Percentiles rank a stretch among this genome's conserved stretches.
These are phyloP conservation scores for Alternaria tenuissima DNA, from an alignment of 2,329 filamentous ascomycete species.

Conservation along the genomic window DNA sequence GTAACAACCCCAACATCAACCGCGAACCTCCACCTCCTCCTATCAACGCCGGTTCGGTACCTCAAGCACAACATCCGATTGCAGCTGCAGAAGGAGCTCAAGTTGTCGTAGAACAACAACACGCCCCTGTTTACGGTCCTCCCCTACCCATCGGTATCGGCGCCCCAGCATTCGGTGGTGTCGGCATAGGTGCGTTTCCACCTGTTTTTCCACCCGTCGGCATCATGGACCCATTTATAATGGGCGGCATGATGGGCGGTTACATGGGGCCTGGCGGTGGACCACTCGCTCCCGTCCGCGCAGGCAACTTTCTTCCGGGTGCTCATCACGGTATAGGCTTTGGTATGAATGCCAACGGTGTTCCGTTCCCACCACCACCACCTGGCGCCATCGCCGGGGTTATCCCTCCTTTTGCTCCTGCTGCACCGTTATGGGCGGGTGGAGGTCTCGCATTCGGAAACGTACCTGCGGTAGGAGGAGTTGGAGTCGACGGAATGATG, in stretches of 20 bases:
- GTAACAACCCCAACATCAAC: slow-evolving; percentile 47
- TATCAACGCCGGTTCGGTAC: slow-evolving; percentile 24
- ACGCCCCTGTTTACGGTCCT: slow-evolving; percentile 34
- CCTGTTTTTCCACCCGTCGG: slow-evolving; percentile 25
- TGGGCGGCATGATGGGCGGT: slow-evolving; percentile 9
- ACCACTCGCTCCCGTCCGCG: slow-evolving; percentile 35
- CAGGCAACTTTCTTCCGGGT: slow-evolving; percentile 35
- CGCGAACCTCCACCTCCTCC: slow-evolving; percentile 43
- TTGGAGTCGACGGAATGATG: slow-evolving; percentile 4
- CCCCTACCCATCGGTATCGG: slow-evolving; percentile 32
- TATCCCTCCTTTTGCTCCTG: slow-evolving; percentile 35
- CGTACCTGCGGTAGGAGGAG: slow-evolving; percentile 24
- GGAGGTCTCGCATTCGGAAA: slow-evolving; percentile 35
- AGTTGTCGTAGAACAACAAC: slow-evolving; percentile 33
- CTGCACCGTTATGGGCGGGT: slow-evolving; percentile 34
- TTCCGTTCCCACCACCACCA: slow-evolving; percentile 38
- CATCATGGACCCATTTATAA: slow-evolving; percentile 34
- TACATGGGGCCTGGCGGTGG: slow-evolving; percentile 28
- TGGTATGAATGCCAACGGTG: slow-evolving; percentile 29
- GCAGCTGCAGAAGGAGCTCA: slow-evolving; percentile 7
- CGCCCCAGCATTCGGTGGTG: slow-evolving; percentile 26
- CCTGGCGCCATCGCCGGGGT: slow-evolving; percentile 30
- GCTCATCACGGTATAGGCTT: slow-evolving; percentile 39
- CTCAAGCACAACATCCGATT: slow-evolving; percentile 14
- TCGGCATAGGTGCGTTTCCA: slow-evolving; percentile 38